Evolutionary conservation across 768 basidiomycete genomes (phyloP).

Genomic region (Pleurotus citrinopileatus): DNA sequence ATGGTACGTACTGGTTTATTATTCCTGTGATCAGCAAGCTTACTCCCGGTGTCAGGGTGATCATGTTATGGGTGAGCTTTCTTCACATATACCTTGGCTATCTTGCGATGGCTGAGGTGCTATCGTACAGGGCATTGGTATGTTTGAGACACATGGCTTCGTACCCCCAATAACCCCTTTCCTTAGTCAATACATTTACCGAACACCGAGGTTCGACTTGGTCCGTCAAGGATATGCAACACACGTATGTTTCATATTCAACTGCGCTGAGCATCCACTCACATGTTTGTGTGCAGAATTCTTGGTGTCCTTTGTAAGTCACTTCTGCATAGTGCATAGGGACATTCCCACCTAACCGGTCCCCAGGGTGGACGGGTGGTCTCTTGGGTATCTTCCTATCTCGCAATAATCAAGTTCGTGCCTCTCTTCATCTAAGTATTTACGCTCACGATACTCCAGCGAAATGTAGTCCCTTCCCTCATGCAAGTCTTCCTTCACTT

Average conservation of each 20-base stretch:
- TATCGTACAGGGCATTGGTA: slow-evolving; percentile 52
- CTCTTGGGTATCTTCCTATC: slow-evolving; percentile 83
- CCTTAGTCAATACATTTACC: slow-evolving; percentile 94
- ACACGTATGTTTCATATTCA: slow-evolving; percentile 57
- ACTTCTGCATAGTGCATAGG: slow-evolving; percentile 1
- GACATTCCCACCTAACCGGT: slow-evolving; percentile 9
- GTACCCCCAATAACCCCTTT: slow-evolving; percentile 10
- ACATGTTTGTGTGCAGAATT: slow-evolving; percentile 41
- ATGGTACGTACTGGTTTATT: slow-evolving; percentile 40
- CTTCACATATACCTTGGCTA: neutral
- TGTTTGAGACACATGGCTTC: slow-evolving; percentile 16
- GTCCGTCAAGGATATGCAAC: slow-evolving; percentile 94
- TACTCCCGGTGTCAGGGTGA: slow-evolving; percentile 29
- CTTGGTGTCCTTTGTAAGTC: slow-evolving; percentile 69
- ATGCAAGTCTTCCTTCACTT: neutral
- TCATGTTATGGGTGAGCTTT: slow-evolving; percentile 47
- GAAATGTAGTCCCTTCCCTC: slow-evolving; percentile 56
- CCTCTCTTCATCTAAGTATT: neutral
- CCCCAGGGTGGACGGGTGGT: slow-evolving; percentile 88
- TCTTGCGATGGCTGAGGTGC: no score
- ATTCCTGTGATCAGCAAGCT: neutral
- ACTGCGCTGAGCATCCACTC: neutral
- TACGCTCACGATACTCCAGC: slow-evolving; percentile 30
- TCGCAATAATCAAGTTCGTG: slow-evolving; percentile 66
- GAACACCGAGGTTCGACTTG: slow-evolving; percentile 80